Base-by-base conservation (phyloP, 2,329 filamentous ascomycete genomes). In the Chrysoporthe cubensis region DNA sequence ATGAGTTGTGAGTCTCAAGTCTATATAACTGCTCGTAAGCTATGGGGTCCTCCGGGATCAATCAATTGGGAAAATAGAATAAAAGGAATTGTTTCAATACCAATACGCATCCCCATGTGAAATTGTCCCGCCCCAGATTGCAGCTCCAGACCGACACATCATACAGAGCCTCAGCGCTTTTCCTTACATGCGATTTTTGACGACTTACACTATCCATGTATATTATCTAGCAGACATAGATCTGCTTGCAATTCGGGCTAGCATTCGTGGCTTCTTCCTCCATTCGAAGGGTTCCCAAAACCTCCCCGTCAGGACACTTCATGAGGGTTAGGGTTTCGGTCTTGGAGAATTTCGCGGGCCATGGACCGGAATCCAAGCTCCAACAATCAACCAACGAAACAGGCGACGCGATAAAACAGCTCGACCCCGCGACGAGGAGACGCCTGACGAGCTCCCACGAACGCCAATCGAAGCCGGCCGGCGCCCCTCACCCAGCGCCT, bases 1-100 rank as follows among this genome's bases (percentile, higher is more conserved):
- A 96, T 64, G 84, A 86, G 80, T 78, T 95, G 79, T 94, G 85
- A 80, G 61, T 46, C n/a, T 7, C 18, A n/a, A n/a, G 42, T 42
- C 18, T 60, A n/a, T 11, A 26, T 43, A n/a, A 11, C 37, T 26
- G 2, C 13, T 43, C n/a, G 42, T 21, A 60, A 40, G 14, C 1
- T 32, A 43, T 42, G 21, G 21, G 18, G 16, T 44, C 14, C 40
- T 54, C 11, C 14, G 14, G 50, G 9, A 16, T 11, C 8, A 46
- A 34, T 3, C 4, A 34, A 44, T 9, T 48, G 21, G 5, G 18
- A 11, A 46, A 9, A 14, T 13, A 7, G n/a, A 46, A 32, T 60
- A n/a, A 34, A 34, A 7, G 2, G 13, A 54, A 32, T 4, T 52
- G 50, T 54, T 54, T 7, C 13, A 7, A 52, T 54, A 32, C 26